Base-by-base conservation (phyloP, 192 early-diverging fungal species). In the Umbelopsis vinacea region DNA sequence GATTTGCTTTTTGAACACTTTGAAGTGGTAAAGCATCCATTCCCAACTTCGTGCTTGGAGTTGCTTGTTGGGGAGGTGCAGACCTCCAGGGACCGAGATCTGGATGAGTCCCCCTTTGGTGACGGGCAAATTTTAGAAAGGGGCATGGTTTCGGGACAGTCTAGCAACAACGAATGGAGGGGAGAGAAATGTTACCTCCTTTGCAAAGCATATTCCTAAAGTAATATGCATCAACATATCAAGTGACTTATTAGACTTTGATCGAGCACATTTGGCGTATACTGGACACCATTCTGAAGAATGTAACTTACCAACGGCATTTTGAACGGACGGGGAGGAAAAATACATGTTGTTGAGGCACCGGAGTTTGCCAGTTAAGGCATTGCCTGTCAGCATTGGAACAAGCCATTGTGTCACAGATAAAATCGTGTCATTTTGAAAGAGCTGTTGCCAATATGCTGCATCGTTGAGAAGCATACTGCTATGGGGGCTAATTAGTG, bases 51-150 rank as follows among this genome's bases (percentile, higher is more conserved):
- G 82, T 82, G 15, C 63, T 81, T 17, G 90, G 81, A 5, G 85
- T 66, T 14, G 85, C 78, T 22, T 83, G 75, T 35, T 83, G 73
- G n/a, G 92, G 86, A 33, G 87, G 78, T n/a, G 93, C 88, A 24
- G 91, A 82, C 76, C 90, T 93, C 94, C 94, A 95, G 24, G 94
- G 92, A 22, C 94, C 94, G 21, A 88, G 91, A 81, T 94, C 93
- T 12, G 92, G 89, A 71, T 88, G 91, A 43, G 66, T 70, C 12
- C 87, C 88, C 76, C 86, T 87, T 10, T 40, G 35, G 48, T 57
- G 53, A 50, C 46, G 57, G 17, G 17, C 24, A 78, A 66, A n/a
- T 24, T 60, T 52, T 24, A 74, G 14, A 17, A 66, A 46, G 19
- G 43, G 23, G 22, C 22, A 40, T 52, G 19, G 40, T 26, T 43